Conservation (phyloP, 768 basidiomycete species). For the Sporobolomyces roseus region DNA sequence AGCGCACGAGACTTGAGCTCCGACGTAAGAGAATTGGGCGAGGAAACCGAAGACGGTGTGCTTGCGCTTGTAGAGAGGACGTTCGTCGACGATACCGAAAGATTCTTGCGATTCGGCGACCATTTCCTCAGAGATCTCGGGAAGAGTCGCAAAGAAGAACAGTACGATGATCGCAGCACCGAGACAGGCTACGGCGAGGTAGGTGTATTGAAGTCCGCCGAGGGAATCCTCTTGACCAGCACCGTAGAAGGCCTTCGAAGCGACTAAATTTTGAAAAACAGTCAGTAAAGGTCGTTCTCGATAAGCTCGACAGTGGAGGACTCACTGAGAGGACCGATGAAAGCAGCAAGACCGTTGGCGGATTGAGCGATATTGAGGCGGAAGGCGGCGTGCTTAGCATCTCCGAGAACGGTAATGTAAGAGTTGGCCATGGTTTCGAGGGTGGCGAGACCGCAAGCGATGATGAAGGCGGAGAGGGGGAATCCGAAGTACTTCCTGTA, state of each 20-base stretch:
- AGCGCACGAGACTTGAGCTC: slow-evolving; percentile 48
- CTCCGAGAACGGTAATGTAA: slow-evolving; percentile 54
- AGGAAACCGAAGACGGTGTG: slow-evolving; percentile 44
- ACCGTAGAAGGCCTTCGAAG: slow-evolving; percentile 23
- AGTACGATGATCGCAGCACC: slow-evolving; percentile 42
- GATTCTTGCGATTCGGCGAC: slow-evolving; percentile 30
- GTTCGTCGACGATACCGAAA: slow-evolving; percentile 29
- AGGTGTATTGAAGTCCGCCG: slow-evolving; percentile 44
- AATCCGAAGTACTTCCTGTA: slow-evolving; percentile 66
- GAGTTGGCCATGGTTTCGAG: slow-evolving; percentile 51
- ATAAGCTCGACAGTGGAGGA: slow-evolving; percentile 47
- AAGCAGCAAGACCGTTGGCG: slow-evolving; percentile 67
- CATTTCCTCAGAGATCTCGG: slow-evolving; percentile 44
- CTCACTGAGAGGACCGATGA: slow-evolving; percentile 64
- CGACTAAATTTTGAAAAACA: not conserved
- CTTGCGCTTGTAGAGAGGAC: slow-evolving; percentile 37
- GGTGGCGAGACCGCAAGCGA: slow-evolving; percentile 58
- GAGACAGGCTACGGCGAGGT: slow-evolving; percentile 45
- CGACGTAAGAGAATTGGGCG: slow-evolving; percentile 45
- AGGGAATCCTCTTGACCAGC: slow-evolving; percentile 31
- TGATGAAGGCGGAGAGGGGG: slow-evolving; percentile 42
- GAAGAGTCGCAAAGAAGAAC: slow-evolving; percentile 42
- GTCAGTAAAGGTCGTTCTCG: not conserved
- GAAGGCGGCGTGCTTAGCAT: slow-evolving; percentile 60
- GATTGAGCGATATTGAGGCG: slow-evolving; percentile 75